These are phyloP conservation scores for Pseudozyma hubeiensis DNA, from an alignment of 1,284 basidiomycete genomes.

Conservation along the genomic window DNA sequence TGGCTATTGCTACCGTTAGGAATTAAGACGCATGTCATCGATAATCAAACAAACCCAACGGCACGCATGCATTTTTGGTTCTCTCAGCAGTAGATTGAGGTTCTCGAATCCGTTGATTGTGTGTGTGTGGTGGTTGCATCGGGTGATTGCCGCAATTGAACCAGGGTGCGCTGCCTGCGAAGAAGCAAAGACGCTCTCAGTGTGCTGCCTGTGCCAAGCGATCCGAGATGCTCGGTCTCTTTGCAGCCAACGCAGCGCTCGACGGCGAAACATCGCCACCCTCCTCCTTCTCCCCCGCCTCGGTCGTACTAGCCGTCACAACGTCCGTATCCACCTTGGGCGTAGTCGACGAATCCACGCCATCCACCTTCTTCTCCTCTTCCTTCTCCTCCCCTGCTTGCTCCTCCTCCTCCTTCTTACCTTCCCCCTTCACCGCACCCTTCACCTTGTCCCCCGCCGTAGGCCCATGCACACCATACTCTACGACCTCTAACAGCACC, in stretches of 20 bases:
- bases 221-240: conserved; percentile 26
- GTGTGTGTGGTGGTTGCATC: too few species aligned
- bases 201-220: conserved; percentile 32
- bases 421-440: neutral
- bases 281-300: neutral
- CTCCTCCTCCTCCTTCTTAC: conserved; percentile 4
- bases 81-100: too few species aligned
- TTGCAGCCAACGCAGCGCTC: neutral
- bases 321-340: conserved; percentile 23
- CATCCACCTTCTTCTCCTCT: conserved; percentile 17
- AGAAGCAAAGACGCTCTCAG: neutral
- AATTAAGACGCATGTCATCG: neutral
- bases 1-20: conserved; percentile 43
- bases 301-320: conserved; percentile 11
- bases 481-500: conserved; percentile 67
- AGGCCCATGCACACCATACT: conserved; percentile 46
- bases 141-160: too few species aligned
- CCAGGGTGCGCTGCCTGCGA: too few species aligned
- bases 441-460: conserved; percentile 8
- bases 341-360: neutral
- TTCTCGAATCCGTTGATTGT: too few species aligned
- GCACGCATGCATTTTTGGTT: too few species aligned
- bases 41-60: too few species aligned
- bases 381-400: conserved; percentile 1
- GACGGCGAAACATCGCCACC: neutral